phyloP scores from a whole-genome alignment of 2,329 filamentous ascomycete species.

The Aspergillus ruber region DNA sequence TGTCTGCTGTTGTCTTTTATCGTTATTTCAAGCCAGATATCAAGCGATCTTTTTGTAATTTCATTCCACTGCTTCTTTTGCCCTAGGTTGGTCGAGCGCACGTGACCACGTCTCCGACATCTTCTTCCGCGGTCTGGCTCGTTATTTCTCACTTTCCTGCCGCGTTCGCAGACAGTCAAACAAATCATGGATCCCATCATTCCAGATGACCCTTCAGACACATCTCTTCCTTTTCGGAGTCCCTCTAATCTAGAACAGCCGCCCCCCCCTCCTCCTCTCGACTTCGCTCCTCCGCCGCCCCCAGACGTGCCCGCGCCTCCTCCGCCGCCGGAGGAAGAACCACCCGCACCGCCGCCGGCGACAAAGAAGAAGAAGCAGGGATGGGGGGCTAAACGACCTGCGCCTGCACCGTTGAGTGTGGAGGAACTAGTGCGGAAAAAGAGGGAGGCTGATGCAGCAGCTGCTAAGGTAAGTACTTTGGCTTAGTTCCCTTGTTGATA shows the following conservation, averaged over 20 bases:
- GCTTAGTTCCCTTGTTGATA: background rate
- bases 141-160: no score
- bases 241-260: constrained; percentile 25
- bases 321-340: constrained; percentile 38
- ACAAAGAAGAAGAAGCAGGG: constrained; percentile 50
- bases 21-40: no score
- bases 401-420: constrained; percentile 61
- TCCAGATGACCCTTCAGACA: no score
- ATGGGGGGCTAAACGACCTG: constrained; percentile 42
- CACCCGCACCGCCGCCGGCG: constrained; percentile 38
- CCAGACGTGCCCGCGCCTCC: constrained; percentile 32
- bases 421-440: constrained; percentile 82
- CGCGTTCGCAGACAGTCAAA: no score
- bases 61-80: no score
- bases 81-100: no score
- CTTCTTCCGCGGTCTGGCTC: no score
- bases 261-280: constrained; percentile 36
- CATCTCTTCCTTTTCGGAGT: no score
- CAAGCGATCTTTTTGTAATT: no score
- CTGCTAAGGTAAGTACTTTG: constrained; percentile 57
- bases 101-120: no score
- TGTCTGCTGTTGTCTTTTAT: no score
- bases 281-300: constrained; percentile 36
- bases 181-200: no score
- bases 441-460: constrained; percentile 75